Base-by-base conservation (phyloP, 352 stramenopile genomes). In the Saprolegnia diclina region DNA sequence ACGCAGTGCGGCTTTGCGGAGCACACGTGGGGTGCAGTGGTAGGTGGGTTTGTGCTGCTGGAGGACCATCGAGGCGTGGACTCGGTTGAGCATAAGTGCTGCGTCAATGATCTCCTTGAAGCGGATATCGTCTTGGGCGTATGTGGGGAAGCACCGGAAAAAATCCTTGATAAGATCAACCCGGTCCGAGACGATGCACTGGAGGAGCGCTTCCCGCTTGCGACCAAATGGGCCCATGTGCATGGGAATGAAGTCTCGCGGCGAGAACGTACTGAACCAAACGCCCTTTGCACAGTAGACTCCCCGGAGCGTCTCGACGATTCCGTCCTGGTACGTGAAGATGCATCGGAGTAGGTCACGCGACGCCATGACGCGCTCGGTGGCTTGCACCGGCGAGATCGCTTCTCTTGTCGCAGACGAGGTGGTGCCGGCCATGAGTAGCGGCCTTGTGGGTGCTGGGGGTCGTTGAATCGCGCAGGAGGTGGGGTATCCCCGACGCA, bases 71-170 rank as follows among this genome's bases (percentile, higher is more conserved):
- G 53, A 22, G 5, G 35, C 35, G 24, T 37, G 9, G 24, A 42
- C 9, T 16, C 53, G 22, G 53, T 61, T 40, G 4, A 61, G 53
- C 26, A 29, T 29, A 61, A 61, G 18, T 29, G 53, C 53, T 22
- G 53, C 53, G 26, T 61, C 53, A 11, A 61, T 29, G 22, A 61
- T 10, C 53, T 61, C 53, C 19, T 61, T 37, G 53, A 61, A 61
- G 13, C 53, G 53, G 35, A 19, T 9, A 21, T 61, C 53, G 11
- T 35, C 26, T 3, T 22, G 13, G 5, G 22, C 14, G 26, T 61
- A 61, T 18, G 13, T 35, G 26, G 53, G 53, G 53, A 42, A 61
- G 19, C 53, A 61, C 26, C 53, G 53, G 9, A 61, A 29, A 11
- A 61, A n/a, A 6, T 37, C 19, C 14, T 24, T 19, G 26, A 61